Conservation (phyloP, 176 grass and related monocot genomes). For the Aegilops umbellulata region DNA sequence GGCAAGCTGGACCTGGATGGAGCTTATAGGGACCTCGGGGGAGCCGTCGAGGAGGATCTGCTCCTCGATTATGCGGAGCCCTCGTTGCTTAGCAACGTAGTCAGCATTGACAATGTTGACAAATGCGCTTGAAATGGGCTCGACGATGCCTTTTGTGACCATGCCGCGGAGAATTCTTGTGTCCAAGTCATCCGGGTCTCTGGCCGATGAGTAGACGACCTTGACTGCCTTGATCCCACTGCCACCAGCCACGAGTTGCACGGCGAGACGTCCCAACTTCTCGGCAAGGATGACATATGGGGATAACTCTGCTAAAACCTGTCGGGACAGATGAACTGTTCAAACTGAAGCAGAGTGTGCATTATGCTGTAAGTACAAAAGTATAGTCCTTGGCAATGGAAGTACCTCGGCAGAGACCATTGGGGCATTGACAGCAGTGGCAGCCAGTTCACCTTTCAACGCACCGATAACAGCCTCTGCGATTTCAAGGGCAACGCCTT, state of each 20-base stretch:
- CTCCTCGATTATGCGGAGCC: conserved; percentile 61
- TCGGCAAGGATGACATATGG: conserved; percentile 74
- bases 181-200: conserved; percentile 71
- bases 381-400: background rate
- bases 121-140: conserved; percentile 66
- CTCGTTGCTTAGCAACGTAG: conserved; percentile 68
- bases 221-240: conserved; percentile 70
- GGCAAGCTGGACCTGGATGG: conserved; percentile 65
- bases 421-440: conserved; percentile 90
- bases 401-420: conserved; percentile 78
- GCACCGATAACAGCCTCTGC: conserved; percentile 83
- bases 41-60: conserved; percentile 60
- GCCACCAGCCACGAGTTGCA: conserved; percentile 83
- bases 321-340: background rate
- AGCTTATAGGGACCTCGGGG: conserved; percentile 53
- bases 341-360: background rate
- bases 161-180: conserved; percentile 73
- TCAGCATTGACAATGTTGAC: conserved; percentile 93
- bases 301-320: conserved; percentile 76
- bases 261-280: conserved; percentile 70
- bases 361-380: background rate
- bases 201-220: conserved; percentile 64
- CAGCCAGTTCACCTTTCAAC: conserved; percentile 79
- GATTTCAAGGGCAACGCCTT: conserved; percentile 92
- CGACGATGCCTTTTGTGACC: conserved; percentile 73